Conservation (phyloP, 129 eudicot genomes). For the Dittrichia graveolens region DNA sequence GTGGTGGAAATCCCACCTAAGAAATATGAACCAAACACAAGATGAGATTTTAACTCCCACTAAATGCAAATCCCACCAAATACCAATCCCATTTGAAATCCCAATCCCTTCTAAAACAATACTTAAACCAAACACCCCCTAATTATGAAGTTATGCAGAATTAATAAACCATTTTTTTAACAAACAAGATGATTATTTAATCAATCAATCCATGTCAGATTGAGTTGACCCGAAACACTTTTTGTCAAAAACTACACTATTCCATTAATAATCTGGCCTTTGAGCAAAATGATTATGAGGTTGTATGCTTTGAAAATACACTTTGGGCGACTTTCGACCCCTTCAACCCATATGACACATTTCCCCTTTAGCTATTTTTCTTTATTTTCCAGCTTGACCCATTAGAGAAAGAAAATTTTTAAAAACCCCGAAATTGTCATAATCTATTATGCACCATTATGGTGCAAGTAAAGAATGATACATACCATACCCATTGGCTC, state of each 20-base stretch:
- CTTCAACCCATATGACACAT: not conserved
- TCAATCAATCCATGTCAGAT: not conserved
- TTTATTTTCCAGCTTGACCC: not conserved
- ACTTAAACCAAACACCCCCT: no score
- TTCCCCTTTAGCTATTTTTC: not conserved
- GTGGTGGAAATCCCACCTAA: no score
- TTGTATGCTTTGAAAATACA: not conserved
- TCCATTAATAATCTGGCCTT: not conserved
- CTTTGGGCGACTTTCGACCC: not conserved
- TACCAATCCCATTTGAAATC: no score
- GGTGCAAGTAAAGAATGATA: not conserved
- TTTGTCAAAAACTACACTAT: not conserved
- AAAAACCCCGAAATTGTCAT: not conserved
- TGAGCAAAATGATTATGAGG: not conserved
- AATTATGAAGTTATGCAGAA: not conserved
- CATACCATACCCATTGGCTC: conserved; percentile 98
- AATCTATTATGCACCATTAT: not conserved
- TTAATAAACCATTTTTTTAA: not conserved
- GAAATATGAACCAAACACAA: no score
- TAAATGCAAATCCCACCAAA: no score
- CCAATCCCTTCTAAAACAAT: no score
- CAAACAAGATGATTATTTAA: no score
- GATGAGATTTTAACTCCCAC: no score
- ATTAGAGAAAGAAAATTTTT: not conserved
- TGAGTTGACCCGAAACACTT: not conserved